These are phyloP conservation scores for Chytriomyces sp. DNA, from an alignment of 192 early-diverging fungal species.

Conservation along the genomic window DNA sequence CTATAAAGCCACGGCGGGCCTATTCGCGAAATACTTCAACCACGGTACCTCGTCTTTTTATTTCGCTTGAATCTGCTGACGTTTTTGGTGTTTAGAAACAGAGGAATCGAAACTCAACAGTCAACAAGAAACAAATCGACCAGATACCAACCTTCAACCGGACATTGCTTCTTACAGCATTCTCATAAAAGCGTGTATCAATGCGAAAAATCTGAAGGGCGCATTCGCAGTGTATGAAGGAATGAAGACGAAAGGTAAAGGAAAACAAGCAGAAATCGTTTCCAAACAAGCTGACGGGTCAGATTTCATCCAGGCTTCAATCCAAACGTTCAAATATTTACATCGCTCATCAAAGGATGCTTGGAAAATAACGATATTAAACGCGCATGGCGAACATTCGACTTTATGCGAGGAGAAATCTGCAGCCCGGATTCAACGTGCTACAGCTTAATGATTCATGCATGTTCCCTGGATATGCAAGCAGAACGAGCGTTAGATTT, in stretches of 20 bases:
- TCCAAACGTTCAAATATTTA: constrained; percentile 69
- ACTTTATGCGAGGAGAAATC: constrained; percentile 80
- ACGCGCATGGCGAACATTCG: constrained; percentile 90
- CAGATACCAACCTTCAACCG: constrained; percentile 44
- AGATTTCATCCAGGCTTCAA: constrained; percentile 22
- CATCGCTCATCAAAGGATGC: constrained; percentile 83
- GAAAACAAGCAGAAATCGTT: neutral
- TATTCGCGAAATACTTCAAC: constrained; percentile 65
- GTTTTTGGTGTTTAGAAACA: neutral
- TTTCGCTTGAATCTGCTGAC: neutral
- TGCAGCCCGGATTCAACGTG: constrained; percentile 77
- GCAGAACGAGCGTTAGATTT: constrained; percentile 91
- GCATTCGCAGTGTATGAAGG: constrained; percentile 78
- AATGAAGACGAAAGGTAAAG: constrained; percentile 67
- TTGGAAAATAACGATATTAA: constrained; percentile 68
- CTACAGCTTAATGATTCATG: constrained; percentile 90
- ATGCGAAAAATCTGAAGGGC: constrained; percentile 61
- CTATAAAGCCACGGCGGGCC: constrained; percentile 59
- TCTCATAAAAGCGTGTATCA: too few relatives aligned
- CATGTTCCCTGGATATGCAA: constrained; percentile 81
- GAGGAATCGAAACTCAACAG: constrained; percentile 38
- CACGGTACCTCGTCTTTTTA: neutral
- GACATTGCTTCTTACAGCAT: too few relatives aligned
- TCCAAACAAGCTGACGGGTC: constrained; percentile 44
- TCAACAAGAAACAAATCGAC: too few relatives aligned